These are phyloP conservation scores for Rhododendron simsii DNA, from an alignment of 148 eudicot genomes.

Conservation along the genomic window DNA sequence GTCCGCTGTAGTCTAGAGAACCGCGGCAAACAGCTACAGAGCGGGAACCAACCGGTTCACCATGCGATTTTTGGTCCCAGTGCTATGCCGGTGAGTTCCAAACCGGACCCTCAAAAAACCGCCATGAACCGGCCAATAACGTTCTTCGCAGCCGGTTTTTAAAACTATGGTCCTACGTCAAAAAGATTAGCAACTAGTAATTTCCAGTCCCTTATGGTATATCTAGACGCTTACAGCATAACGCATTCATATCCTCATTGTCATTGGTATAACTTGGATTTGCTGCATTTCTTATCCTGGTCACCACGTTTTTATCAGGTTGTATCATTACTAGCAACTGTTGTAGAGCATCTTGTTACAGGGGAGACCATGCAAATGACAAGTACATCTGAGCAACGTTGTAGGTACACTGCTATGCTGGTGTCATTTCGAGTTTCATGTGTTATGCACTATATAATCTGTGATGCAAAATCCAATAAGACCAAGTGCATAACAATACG, in stretches of 20 bases:
- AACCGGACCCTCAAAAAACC: not conserved
- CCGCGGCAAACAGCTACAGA: not conserved
- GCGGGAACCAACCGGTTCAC: not conserved
- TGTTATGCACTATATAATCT: not conserved
- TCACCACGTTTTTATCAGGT: constrained; percentile 39
- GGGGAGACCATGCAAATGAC: constrained; percentile 99
- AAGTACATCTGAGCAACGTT: constrained; percentile 72
- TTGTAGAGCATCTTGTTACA: constrained; percentile 90
- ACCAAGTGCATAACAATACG: not conserved
- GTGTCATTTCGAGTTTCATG: constrained; percentile 5
- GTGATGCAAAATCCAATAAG: not conserved
- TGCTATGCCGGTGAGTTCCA: not conserved
- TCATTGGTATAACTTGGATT: not conserved
- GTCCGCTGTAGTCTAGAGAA: not conserved
- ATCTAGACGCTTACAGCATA: not conserved
- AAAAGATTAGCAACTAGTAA: not conserved
- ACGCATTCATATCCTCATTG: not conserved
- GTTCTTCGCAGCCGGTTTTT: not conserved
- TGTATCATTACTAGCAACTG: constrained; percentile 80
- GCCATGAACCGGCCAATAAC: not conserved
- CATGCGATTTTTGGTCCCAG: not conserved
- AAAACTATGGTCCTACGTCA: not conserved
- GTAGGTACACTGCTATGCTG: constrained; percentile 48
- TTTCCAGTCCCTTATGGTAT: not conserved
- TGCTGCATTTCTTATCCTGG: not conserved